Evolutionary conservation across 2,329 filamentous ascomycete species (phyloP), one percentile per base, ranked within the genome.

Genomic region (Phaeoacremonium minimum): DNA sequence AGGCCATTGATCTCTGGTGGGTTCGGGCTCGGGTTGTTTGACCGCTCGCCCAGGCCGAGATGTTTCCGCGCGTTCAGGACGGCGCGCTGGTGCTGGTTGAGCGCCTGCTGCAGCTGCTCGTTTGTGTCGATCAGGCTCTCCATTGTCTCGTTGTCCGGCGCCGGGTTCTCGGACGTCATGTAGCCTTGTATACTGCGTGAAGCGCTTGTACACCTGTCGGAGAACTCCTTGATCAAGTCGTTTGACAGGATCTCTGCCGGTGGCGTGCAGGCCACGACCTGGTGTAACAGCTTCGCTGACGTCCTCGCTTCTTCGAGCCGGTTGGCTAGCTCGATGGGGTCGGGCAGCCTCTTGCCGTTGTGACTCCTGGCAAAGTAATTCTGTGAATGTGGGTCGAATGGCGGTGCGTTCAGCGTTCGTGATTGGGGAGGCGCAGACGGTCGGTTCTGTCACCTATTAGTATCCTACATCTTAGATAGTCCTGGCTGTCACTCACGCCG

Each of bases 71-170:
- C 77, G 40, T 71, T 72, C n/a, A 83, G 63, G 28, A 94, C 67
- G 8, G 88, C 84, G 37, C 89, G 80, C 60, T 95, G 87, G 58
- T 96, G 87, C 55, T 88, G 82, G 45, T 81, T 93, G 28, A 91
- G 71, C 0, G 90, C 83, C 30, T 86, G 78, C 42, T 87, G 86
- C 18, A 98, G 71, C 55, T 91, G 85, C 60, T 97, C 93, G 56
- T 95, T 95, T 12, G 88, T 93, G 60, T 96, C 89, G 52, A 98
- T 95, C 43, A 98, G 68, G 12, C 81, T 90, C 55, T 93, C 81
- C 76, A 97, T 88, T 2, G 91, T 97, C 48, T 95, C 85, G 52
- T 95, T 91, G 58, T 97, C 93, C 0, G 91, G 90, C 1, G 77
- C 57, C 0, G 91, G 90, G 55, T 87, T 77, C 38, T 85, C 81